Evolutionary conservation across 768 basidiomycete species (phyloP).

Genomic region (Leucocoprinus sp.): DNA sequence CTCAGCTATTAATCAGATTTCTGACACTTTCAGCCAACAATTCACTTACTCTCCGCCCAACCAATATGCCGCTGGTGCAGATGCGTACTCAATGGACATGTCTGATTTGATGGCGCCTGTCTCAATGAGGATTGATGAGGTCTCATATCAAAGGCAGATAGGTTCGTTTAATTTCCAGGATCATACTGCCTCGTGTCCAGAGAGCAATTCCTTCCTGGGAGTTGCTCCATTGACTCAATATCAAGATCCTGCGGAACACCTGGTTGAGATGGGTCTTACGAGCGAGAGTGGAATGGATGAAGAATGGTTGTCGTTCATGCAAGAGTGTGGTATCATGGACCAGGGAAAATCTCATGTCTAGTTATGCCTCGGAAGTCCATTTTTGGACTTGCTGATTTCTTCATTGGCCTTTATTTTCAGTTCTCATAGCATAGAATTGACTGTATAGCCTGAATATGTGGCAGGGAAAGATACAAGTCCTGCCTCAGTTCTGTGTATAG

Average conservation of each 20-base stretch:
- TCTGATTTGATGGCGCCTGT: neutral
- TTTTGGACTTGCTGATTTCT: too few relatives aligned
- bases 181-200: slow-evolving; percentile 1
- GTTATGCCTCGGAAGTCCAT: too few relatives aligned
- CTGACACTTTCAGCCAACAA: neutral
- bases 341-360: slow-evolving; percentile 12
- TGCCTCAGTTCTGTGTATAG: too few relatives aligned
- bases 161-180: neutral
- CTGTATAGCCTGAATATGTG: too few relatives aligned
- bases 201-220: neutral
- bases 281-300: slow-evolving; percentile 39
- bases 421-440: too few relatives aligned
- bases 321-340: slow-evolving; percentile 42
- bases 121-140: slow-evolving; percentile 1
- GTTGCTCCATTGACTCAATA: slow-evolving; percentile 8
- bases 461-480: too few relatives aligned
- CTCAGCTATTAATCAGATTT: slow-evolving; percentile 6
- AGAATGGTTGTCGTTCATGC: slow-evolving; percentile 42
- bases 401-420: too few relatives aligned
- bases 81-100: neutral
- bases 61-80: neutral
- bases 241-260: slow-evolving; percentile 21
- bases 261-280: slow-evolving; percentile 35
- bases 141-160: neutral
- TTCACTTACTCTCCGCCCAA: neutral